Evolutionary conservation across 371 early-diverging fungal species (phyloP), one percentile per base, ranked within the genome.

Genomic region (Vairimorpha necatrix): DNA sequence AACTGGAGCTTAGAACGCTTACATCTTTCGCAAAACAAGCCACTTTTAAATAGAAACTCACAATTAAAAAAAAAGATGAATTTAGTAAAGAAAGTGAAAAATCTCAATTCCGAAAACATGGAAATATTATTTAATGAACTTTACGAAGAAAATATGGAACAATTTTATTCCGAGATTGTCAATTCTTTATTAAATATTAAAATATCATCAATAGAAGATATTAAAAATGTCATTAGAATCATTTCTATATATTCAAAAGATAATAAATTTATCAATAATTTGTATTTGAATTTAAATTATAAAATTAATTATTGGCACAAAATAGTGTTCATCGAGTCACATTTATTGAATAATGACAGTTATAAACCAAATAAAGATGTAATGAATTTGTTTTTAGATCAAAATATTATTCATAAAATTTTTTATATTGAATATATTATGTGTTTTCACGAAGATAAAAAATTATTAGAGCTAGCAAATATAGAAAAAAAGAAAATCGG

Each of bases 161-260:
- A 79, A 38, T 79, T 79, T 38, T 63, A 38, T 48, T 48, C 65
- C 16, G 79, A 79, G 36, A 79, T 79, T 20, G 34, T 67, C 7
- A 16, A 68, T 22, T 61, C 61, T n/a, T 14, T 79, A 14, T 48
- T 79, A 28, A 32, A 22, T 16, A 2, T 47, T 11, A 58, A 61
- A 28, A 26, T 54, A 16, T 18, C 26, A 20, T 54, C 24, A 24
- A 18, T 14, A 14, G 61, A 71, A 7, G 71, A 71, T 28, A 71
- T 71, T 6, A 71, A 71, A 34, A 71, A 61, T 42, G 42, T 71
- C 28, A 62, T 71, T 0, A 48, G 71, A 2, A 53, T 71, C 2
- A 32, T 62, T 20, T 71, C 71, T 18, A 54, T 62, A 46, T 62
- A 61, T 60, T 2, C 32, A 33, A 46, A 42, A 61, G 58, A 62